Base-by-base conservation (phyloP, 768 basidiomycete genomes). In the Cystoderma amianthinum region DNA sequence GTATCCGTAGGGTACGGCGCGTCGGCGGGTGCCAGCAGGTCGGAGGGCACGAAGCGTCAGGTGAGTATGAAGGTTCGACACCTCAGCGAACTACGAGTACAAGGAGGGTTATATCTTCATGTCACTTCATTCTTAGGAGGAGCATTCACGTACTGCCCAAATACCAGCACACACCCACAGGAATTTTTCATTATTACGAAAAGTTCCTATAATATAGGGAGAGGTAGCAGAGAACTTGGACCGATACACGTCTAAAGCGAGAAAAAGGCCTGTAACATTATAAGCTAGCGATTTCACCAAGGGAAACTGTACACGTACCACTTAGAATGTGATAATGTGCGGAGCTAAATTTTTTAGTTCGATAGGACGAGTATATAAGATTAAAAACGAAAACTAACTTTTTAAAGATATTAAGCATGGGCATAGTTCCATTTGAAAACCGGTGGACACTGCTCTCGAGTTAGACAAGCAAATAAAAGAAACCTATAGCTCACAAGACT, bases 361-460 rank as follows among this genome's bases (percentile, higher is more conserved):
- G n/a, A 35, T 5, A 21, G 23, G 28, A n/a, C 28, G 21, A 9
- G 17, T 5, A 17, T 4, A 15, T 23, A 5, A 6, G 19, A 23
- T 24, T 12, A 7, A 13, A 41, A 11, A 7, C n/a, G 22, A 10
- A 18, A 13, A 49, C 76, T 20, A 42, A 96, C 95, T 99, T 99
- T 60, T 83, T 86, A 69, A 95, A 82, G 24, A 98, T 75, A 56
- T 91, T 88, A 44, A 56, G 54, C 44, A 83, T 62, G 1, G 95
- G 96, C 87, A 98, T 95, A 0, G 95, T 96, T 1, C 81, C 86
- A 62, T 92, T 80, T 21, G 93, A 97, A 72, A 97, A 98, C 9
- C 89, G 85, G 59, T 99, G 96, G 1, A 99, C 78, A 54, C 87
- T 90, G 25, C 10, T 38, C 7, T 5, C 17, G 10, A 9, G 17